Conservation (phyloP, 495 filamentous ascomycete genomes). For the Penicillium lagena region DNA sequence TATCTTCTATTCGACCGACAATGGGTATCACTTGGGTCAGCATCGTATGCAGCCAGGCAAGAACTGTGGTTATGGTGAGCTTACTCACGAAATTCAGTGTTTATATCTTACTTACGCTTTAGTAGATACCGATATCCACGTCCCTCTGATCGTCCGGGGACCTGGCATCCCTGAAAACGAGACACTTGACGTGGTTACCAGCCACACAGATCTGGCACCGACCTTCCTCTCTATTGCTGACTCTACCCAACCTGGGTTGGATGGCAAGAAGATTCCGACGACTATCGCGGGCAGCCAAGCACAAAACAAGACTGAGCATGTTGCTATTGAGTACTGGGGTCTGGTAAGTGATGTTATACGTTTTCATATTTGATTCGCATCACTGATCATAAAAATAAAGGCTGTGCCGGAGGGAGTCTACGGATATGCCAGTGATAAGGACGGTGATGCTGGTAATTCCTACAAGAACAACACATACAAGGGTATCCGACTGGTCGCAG, state of each 20-base stretch:
- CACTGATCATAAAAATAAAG: slow-evolving; percentile 1
- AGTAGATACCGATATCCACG: slow-evolving; percentile 59
- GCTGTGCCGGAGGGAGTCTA: slow-evolving; percentile 46
- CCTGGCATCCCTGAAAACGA: slow-evolving; percentile 44
- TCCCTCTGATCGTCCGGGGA: slow-evolving; percentile 55
- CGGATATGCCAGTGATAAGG: slow-evolving; percentile 18
- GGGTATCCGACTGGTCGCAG: slow-evolving; percentile 44
- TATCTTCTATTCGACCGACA: slow-evolving; percentile 61
- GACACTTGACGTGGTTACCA: slow-evolving; percentile 47
- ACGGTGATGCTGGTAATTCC: slow-evolving; percentile 8
- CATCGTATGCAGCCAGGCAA: slow-evolving; percentile 65
- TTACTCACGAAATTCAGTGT: slow-evolving; percentile 43
- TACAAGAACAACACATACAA: slow-evolving; percentile 55
- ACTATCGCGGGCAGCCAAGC: slow-evolving; percentile 17
- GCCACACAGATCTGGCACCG: slow-evolving; percentile 61
- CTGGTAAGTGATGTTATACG: slow-evolving; percentile 12
- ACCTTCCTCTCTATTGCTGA: slow-evolving; percentile 50
- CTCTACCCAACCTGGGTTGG: slow-evolving; percentile 35
- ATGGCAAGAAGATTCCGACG: slow-evolving; percentile 47
- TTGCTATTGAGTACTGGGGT: slow-evolving; percentile 59
- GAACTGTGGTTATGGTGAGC: slow-evolving; percentile 59
- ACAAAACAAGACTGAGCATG: slow-evolving; percentile 46
- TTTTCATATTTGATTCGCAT: neutral
- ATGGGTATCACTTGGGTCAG: slow-evolving; percentile 64
- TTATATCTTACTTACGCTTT: neutral